A percentile compares a stretch with the other conserved stretches of the same genome.
These are phyloP conservation scores for Ophiostoma novo-ulmi DNA, from an alignment of 2,329 filamentous ascomycete genomes.

Conservation along the genomic window DNA sequence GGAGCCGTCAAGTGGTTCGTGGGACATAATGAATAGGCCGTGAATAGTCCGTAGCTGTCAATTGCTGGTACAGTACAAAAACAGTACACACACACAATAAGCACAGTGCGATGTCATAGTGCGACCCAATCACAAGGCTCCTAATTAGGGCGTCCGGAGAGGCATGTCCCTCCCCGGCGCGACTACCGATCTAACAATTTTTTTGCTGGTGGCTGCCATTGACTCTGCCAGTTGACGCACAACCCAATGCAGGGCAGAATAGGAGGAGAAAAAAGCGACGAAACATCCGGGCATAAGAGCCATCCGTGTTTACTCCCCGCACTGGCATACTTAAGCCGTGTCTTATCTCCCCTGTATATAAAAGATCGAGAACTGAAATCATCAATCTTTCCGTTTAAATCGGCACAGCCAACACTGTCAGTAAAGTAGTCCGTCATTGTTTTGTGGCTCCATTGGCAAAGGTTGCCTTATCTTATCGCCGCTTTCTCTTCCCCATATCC, in stretches of 20 bases:
- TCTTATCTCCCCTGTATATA: neutral
- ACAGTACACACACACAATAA: neutral
- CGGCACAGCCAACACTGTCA: no score
- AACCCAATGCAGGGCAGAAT: constrained; percentile 5
- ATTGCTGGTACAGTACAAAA: neutral
- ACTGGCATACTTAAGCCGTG: neutral
- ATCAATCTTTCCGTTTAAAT: no score
- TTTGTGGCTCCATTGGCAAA: neutral
- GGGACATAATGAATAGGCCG: neutral
- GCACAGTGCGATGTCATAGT: neutral
- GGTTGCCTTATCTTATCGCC: constrained; percentile 16
- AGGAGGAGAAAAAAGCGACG: neutral
- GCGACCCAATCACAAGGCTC: constrained; percentile 22
- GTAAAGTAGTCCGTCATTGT: neutral
- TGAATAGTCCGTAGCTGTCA: neutral
- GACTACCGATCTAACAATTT: neutral
- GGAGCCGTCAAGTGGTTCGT: no score
- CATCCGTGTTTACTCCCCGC: neutral
- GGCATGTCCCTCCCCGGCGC: constrained; percentile 16
- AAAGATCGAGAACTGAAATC: neutral
- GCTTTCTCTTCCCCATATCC: neutral
- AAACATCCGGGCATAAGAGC: neutral
- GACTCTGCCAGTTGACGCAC: constrained; percentile 5
- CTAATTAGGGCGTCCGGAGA: constrained; percentile 23
- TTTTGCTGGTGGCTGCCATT: constrained; percentile 7